These are phyloP conservation scores for Saraca asoca DNA, from an alignment of 331 rosid species.

Conservation along the genomic window DNA sequence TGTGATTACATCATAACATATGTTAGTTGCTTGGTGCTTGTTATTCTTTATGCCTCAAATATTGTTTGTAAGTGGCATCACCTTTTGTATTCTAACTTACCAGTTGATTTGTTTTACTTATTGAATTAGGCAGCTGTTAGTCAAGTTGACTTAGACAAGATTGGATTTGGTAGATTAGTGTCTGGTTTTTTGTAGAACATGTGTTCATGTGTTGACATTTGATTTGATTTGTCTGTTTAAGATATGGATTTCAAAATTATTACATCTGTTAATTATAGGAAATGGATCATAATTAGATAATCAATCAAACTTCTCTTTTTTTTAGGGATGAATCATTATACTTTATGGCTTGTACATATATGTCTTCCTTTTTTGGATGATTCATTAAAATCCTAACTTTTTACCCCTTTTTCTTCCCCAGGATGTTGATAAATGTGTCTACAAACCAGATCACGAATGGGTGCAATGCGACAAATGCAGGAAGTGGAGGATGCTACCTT, in stretches of 20 bases:
- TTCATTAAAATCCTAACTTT: background rate
- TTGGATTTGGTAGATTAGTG: slow-evolving; percentile 12
- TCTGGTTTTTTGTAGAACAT: background rate
- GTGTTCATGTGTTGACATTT: background rate
- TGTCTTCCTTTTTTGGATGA: background rate
- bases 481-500: slow-evolving; percentile 57
- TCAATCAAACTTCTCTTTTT: no score
- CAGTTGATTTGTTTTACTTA: background rate
- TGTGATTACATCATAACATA: slow-evolving; percentile 11
- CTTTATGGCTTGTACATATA: background rate
- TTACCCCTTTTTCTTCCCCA: slow-evolving; percentile 17
- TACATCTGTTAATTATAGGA: slow-evolving; percentile 7
- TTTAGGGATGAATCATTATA: no score
- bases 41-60: slow-evolving; percentile 24
- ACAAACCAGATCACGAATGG: slow-evolving; percentile 62
- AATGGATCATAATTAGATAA: background rate
- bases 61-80: slow-evolving; percentile 7
- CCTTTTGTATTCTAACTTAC: slow-evolving; percentile 6
- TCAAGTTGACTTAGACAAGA: background rate
- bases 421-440: slow-evolving; percentile 38
- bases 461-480: slow-evolving; percentile 69
- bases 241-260: slow-evolving; percentile 2
- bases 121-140: slow-evolving; percentile 25
- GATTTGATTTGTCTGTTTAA: slow-evolving; percentile 5
- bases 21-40: slow-evolving; percentile 1